phyloP scores from a whole-genome alignment of 2,329 filamentous ascomycete genomes.

The Trichoderma atrobrunneum region DNA sequence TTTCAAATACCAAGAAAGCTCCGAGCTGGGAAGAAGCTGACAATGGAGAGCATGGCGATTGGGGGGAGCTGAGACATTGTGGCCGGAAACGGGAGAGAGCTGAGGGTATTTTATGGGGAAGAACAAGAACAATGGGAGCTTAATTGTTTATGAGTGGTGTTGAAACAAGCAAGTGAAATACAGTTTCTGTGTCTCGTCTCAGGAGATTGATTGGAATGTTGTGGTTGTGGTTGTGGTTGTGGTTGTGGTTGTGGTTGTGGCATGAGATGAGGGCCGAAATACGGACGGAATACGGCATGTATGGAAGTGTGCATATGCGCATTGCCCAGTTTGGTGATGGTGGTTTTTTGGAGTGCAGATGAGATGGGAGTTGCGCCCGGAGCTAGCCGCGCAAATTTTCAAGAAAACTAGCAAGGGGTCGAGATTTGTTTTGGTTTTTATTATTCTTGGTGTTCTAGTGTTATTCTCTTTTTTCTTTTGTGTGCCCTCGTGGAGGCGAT shows the following conservation, averaged over 20 bases:
- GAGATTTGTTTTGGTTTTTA: not conserved
- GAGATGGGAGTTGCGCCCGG: not conserved
- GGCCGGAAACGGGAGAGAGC: not conserved
- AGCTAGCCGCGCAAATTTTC: not conserved
- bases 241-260: not conserved
- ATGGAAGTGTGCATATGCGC: not conserved
- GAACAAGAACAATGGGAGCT: not conserved
- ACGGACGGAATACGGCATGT: not conserved
- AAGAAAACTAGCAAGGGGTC: not conserved
- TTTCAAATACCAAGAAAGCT: constrained; percentile 9
- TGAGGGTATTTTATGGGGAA: not conserved
- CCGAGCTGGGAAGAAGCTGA: not conserved
- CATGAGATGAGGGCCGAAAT: not conserved
- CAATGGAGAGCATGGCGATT: not conserved
- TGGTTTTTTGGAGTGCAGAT: not conserved
- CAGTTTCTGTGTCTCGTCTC: not conserved
- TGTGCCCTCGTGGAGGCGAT: not conserved
- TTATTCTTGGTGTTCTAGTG: not conserved
- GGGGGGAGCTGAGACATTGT: not conserved
- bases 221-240: not conserved
- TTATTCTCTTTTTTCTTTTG: not conserved
- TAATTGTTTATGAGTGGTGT: not conserved
- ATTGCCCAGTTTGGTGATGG: not conserved
- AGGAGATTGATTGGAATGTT: too few species aligned
- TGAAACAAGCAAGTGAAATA: not conserved